Percentiles rank a stretch among this genome's conserved stretches.
Evolutionary conservation across 257 asterid genomes (phyloP).

Genomic region (Linderniella brevidens): DNA sequence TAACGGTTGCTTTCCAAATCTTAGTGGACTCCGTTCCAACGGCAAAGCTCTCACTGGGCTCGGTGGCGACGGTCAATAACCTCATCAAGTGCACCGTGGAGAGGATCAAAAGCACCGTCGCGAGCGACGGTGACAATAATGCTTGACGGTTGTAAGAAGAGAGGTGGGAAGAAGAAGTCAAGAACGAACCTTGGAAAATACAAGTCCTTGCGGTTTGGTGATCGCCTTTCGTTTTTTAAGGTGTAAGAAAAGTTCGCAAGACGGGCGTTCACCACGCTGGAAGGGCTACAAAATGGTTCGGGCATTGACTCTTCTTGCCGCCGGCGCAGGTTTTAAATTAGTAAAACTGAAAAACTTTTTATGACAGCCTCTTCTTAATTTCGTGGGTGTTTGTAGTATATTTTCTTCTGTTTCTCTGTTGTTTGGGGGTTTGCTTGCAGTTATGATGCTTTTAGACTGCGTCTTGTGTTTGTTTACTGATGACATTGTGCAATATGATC

Average conservation of each 20-base stretch:
- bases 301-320: slow-evolving; percentile 1
- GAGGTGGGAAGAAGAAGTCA: not conserved
- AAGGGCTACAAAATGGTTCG: slow-evolving; percentile 4
- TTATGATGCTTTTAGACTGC: too few relatives aligned
- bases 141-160: not conserved
- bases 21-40: slow-evolving; percentile 67
- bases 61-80: slow-evolving; percentile 66
- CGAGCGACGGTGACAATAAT: slow-evolving; percentile 15
- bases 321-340: too few relatives aligned
- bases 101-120: slow-evolving; percentile 52
- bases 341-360: too few relatives aligned
- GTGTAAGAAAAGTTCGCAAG: too few relatives aligned
- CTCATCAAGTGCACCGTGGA: slow-evolving; percentile 78
- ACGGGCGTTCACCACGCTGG: too few relatives aligned
- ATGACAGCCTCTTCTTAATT: too few relatives aligned
- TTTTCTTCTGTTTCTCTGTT: too few relatives aligned
- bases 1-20: slow-evolving; percentile 77
- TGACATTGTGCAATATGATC: too few relatives aligned
- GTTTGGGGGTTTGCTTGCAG: too few relatives aligned
- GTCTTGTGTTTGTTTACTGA: too few relatives aligned
- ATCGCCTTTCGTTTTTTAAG: not conserved
- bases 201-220: too few relatives aligned
- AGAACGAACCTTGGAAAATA: not conserved
- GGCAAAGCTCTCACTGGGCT: slow-evolving; percentile 58
- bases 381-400: too few relatives aligned